Percentiles rank a stretch among this genome's conserved stretches.
phyloP scores from a whole-genome alignment of 164 flowering plant species.

The Vitis vinifera region ASM3070453v1 NC_081807.1:5627501-5628000 shows the following conservation, averaged over 20 bases:
- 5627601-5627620: not conserved
- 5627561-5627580: conserved; percentile 73
- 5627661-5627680: not conserved
- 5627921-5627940: no score
- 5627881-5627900: no score
- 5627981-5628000: no score
- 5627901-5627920: no score
- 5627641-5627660: not conserved
- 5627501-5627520: conserved; percentile 76
- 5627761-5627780: conserved; percentile 55
- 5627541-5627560: conserved; percentile 60
- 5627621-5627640: not conserved
- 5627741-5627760: conserved; percentile 56
- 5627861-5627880: not conserved
- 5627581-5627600: conserved; percentile 62
- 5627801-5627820: conserved; percentile 74
- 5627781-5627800: conserved; percentile 67
- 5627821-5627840: conserved; percentile 60
- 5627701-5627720: conserved; percentile 80
- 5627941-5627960: no score
- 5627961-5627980: no score
- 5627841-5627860: conserved; percentile 3
- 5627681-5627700: conserved; percentile 48
- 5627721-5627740: conserved; percentile 96
- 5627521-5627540: conserved; percentile 75